Conservation (phyloP, 371 early-diverging fungal genomes). For the Nematocida sp. region DNA sequence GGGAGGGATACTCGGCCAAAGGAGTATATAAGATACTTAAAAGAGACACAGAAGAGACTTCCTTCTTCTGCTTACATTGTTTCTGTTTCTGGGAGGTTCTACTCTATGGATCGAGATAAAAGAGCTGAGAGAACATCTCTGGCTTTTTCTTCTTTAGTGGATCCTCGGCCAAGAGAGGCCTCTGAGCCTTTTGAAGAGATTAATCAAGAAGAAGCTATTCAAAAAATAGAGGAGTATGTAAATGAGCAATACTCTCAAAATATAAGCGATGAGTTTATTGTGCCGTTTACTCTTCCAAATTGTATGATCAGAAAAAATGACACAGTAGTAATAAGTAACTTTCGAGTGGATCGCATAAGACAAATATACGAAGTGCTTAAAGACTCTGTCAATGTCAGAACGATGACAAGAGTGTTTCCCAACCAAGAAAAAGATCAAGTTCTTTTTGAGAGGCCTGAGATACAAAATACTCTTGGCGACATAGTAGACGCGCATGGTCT, state of each 20-base stretch:
- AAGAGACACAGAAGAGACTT: background rate
- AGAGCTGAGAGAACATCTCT: constrained; percentile 90
- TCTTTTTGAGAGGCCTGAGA: constrained; percentile 77
- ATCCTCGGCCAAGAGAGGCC: constrained; percentile 64
- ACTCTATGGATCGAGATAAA: constrained; percentile 99
- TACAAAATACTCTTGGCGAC: constrained; percentile 91
- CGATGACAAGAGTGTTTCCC: constrained; percentile 95
- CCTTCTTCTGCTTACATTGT: constrained; percentile 76
- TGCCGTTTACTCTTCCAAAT: constrained; percentile 63
- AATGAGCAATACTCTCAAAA: constrained; percentile 10
- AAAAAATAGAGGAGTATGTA: constrained; percentile 63
- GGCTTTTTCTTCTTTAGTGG: constrained; percentile 69
- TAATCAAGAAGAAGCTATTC: constrained; percentile 73
- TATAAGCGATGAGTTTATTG: constrained; percentile 63
- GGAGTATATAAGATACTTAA: constrained; percentile 67
- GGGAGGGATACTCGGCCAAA: constrained; percentile 94
- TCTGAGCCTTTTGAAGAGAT: background rate
- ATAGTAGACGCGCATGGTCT: constrained; percentile 77
- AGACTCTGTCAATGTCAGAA: constrained; percentile 71
- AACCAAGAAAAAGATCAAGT: constrained; percentile 79
- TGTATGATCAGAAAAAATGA: constrained; percentile 73
- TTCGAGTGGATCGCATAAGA: constrained; percentile 95
- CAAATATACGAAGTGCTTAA: constrained; percentile 71
- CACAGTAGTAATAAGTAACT: constrained; percentile 83
- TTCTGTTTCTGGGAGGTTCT: constrained; percentile 90